phyloP scores from a whole-genome alignment of 129 eudicot genomes.

The Helianthus tuberosus region DNA sequence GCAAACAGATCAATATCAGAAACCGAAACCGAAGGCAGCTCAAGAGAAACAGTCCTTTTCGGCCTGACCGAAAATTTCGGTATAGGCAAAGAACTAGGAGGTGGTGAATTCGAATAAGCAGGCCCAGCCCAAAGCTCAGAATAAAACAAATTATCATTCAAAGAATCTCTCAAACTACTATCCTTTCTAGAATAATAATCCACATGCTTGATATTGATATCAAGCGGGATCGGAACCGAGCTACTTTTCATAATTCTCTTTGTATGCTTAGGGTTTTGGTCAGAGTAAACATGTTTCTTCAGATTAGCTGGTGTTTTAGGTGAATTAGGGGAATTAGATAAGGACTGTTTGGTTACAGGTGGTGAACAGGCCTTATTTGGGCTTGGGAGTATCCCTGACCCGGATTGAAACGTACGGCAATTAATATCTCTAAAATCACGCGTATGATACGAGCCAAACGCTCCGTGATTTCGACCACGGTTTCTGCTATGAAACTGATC shows the following conservation, averaged over 20 bases:
- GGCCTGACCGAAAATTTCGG: conserved; percentile 77
- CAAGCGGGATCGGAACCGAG: conserved; percentile 51
- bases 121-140: conserved; percentile 99
- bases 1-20: conserved; percentile 48
- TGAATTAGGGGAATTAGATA: conserved; percentile 22
- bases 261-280: conserved; percentile 23
- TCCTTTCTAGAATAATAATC: conserved; percentile 10
- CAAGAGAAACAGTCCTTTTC: conserved; percentile 78
- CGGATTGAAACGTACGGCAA: conserved; percentile 77
- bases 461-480: conserved; percentile 37
- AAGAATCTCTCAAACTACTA: conserved; percentile 10
- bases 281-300: conserved; percentile 35
- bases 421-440: conserved; percentile 50
- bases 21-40: conserved; percentile 49
- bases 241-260: conserved; percentile 36
- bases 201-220: conserved; percentile 20
- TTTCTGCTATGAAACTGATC: conserved; percentile 52
- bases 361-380: conserved; percentile 29
- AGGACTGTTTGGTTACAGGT: conserved; percentile 25
- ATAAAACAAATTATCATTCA: conserved; percentile 41
- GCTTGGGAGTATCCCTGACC: conserved; percentile 65
- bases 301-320: conserved; percentile 25
- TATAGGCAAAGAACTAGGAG: conserved; percentile 92
- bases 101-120: conserved; percentile 92
- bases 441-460: conserved; percentile 29